Evolutionary conservation across 2,329 filamentous ascomycete genomes (phyloP), one percentile per base, ranked within the genome.

Genomic region (Hymenoscyphus fructigenus): DNA sequence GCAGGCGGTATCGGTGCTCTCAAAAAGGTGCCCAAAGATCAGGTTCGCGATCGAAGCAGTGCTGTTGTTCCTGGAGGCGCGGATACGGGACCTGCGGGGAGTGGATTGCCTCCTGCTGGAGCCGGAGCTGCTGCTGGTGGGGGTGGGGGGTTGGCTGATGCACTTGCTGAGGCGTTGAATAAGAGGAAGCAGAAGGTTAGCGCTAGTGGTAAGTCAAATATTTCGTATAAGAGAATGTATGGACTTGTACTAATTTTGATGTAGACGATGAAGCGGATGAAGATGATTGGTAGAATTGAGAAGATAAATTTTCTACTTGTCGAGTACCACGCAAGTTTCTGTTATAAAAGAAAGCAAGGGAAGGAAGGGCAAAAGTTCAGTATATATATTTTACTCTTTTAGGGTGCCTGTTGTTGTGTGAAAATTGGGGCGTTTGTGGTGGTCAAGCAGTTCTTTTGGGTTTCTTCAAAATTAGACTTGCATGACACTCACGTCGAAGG

Each of bases 141-240:
- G 20, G 84, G 85, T 12, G 79, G 88, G 63, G 88, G 87, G 41
- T 86, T 97, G 84, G 92, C 92, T 26, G 92, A 90, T 79, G 93
- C 92, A 58, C 80, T 97, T 71, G 91, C 91, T 66, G 89, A 87
- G 66, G 91, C 90, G 64, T 78, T 93, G 72, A 87, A 89, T 75
- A 91, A 91, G 80, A 85, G 94, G 77, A 97, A 97, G 82, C 88
- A 92, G 78, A 97, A 96, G 83, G 94, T 97, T 76, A 92, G 91
- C 79, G 90, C 91, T 77, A 96, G 92, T 83, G 94, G 94, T 97
- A 87, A 87, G 91, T 89, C 62, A 53, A 28, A 59, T 44, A 14
- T 59, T 64, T 68, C 68, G 56, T 65, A 60, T 57, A 26, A 14
- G 28, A 44, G 50, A 26, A 36, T 28, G 20, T 50, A 63, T 72